Conservation (phyloP, 805 yeast genomes). For the Scheffersomyces amazonensis region DNA sequence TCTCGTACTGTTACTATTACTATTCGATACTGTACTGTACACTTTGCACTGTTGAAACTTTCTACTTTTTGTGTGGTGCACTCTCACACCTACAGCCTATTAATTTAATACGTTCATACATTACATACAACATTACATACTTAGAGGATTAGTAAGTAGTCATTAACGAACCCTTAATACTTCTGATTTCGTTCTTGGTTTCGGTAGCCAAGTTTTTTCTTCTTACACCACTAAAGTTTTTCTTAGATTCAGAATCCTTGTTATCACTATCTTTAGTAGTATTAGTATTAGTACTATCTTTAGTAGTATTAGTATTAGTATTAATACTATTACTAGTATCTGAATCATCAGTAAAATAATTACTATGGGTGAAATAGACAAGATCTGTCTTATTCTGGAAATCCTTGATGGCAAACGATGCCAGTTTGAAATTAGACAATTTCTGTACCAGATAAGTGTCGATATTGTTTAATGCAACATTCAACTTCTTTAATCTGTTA, state of each 20-base stretch:
- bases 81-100: too few species aligned
- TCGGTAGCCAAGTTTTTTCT: conserved; percentile 31
- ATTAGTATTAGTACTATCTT: conserved; percentile 1
- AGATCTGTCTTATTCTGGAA: conserved; percentile 35
- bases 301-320: neutral
- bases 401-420: conserved; percentile 28
- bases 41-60: too few species aligned
- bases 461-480: conserved; percentile 19
- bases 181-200: conserved; percentile 34
- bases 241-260: neutral
- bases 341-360: conserved; percentile 19
- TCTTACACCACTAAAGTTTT: conserved; percentile 5
- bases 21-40: too few species aligned
- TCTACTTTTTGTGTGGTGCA: too few species aligned
- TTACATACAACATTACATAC: too few species aligned
- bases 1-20: too few species aligned
- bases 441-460: conserved; percentile 24
- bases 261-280: neutral
- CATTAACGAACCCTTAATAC: conserved; percentile 43
- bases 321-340: neutral
- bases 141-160: too few species aligned
- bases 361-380: conserved; percentile 28
- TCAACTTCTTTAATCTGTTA: conserved; percentile 20
- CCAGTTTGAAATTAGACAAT: conserved; percentile 29
- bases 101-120: too few species aligned